Percentiles rank a stretch among this genome's conserved stretches.
phyloP scores from a whole-genome alignment of 805 yeast genomes.

The Ogataea naganishii region DNA sequence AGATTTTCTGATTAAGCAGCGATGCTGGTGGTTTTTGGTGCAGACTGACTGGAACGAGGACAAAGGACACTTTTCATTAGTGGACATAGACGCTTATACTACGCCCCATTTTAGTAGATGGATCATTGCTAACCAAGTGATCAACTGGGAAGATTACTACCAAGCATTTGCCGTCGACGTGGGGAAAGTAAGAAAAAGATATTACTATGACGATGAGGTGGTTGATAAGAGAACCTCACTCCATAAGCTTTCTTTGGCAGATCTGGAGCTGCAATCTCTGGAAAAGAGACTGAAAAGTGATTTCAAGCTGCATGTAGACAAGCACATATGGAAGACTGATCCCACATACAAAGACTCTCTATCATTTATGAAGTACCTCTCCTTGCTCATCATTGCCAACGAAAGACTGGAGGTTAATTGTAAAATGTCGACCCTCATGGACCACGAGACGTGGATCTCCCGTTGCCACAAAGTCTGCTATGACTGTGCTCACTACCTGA shows the following conservation, averaged over 20 bases:
- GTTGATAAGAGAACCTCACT: constrained; percentile 6
- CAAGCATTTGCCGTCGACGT: constrained; percentile 13
- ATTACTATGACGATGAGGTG: constrained; percentile 18
- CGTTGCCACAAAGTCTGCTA: constrained; percentile 14
- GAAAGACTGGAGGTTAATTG: constrained; percentile 21
- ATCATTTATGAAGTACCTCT: constrained; percentile 11
- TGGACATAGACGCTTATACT: constrained; percentile 12
- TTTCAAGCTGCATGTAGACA: constrained; percentile 13
- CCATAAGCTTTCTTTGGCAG: constrained; percentile 15
- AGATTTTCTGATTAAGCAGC: constrained; percentile 7
- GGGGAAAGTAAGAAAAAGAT: constrained; percentile 16
- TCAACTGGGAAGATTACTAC: constrained; percentile 16
- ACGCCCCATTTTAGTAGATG: constrained; percentile 18
- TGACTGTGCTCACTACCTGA: constrained; percentile 11
- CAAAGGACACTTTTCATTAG: constrained; percentile 14
- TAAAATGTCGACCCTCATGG: constrained; percentile 19
- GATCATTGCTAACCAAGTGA: constrained; percentile 6
- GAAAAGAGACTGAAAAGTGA: constrained; percentile 13
- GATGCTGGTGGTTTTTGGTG: constrained; percentile 23
- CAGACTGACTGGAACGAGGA: constrained; percentile 26
- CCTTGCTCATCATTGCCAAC: constrained; percentile 10
- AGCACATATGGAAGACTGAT: constrained; percentile 8
- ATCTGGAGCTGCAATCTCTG: constrained; percentile 16
- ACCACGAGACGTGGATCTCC: constrained; percentile 15
- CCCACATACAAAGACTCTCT: constrained; percentile 5